These are phyloP conservation scores for Whalleya microplaca DNA, from an alignment of 2,329 filamentous ascomycete species.

Conservation along the genomic window DNA sequence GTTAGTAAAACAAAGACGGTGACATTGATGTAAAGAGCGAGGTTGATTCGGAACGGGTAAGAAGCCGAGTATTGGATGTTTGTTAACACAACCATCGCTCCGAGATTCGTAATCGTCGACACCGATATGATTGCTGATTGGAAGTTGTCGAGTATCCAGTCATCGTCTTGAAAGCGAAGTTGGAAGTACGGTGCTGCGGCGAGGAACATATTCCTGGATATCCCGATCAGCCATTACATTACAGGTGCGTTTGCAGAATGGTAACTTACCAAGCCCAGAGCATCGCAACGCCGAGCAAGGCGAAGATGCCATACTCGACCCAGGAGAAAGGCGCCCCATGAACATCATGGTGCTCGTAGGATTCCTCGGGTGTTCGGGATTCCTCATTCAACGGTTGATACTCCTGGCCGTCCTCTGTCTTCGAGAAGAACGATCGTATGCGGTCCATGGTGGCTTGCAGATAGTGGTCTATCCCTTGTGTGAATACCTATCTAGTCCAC, in stretches of 20 bases:
- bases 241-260: constrained; percentile 16
- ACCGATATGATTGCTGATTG: constrained; percentile 88
- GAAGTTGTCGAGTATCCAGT: constrained; percentile 78
- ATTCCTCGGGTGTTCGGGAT: constrained; percentile 18
- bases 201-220: constrained; percentile 91
- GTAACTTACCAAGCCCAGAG: constrained; percentile 86
- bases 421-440: constrained; percentile 43
- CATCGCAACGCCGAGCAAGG: constrained; percentile 88
- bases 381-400: constrained; percentile 42
- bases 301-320: constrained; percentile 84
- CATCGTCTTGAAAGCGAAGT: constrained; percentile 71
- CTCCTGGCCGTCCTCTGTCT: constrained; percentile 35
- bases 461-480: background rate
- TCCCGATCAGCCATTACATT: constrained; percentile 10
- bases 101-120: constrained; percentile 81
- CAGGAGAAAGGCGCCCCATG: constrained; percentile 71
- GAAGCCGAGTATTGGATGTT: constrained; percentile 81
- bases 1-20: constrained; percentile 77
- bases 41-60: constrained; percentile 84
- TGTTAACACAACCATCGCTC: constrained; percentile 74
- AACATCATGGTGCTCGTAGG: constrained; percentile 35
- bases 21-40: constrained; percentile 78
- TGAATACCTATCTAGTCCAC: constrained; percentile 2
- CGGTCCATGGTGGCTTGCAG: constrained; percentile 41
- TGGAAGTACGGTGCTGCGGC: constrained; percentile 94